Evolutionary conservation across 805 yeast species (phyloP), one percentile per base, ranked within the genome.

Genomic region (Zygoascus bituminiphila): DNA sequence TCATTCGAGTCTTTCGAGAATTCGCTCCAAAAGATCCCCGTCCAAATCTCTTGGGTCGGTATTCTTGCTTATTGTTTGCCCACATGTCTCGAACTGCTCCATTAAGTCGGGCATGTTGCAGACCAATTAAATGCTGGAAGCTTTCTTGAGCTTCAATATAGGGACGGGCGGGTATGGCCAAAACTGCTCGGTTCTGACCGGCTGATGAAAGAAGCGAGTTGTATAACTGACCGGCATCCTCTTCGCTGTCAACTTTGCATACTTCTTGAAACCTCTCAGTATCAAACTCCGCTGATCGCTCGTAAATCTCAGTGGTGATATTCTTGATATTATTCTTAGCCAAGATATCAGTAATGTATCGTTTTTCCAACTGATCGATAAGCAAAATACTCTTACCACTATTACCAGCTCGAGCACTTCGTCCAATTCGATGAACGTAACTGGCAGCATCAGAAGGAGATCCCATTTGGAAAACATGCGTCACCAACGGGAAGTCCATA

Each of bases 371-470:
- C 53, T 73, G 64, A 25, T 83, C 70, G 43, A 80, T 58, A 61
- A 78, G 81, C 50, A 84, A 63, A 14, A 78, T 65, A 4, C 96
- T 85, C 44, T 74, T 71, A 53, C 98, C 98, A 21, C 73, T 69
- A 50, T 76, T 75, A 49, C 96, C 96, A 48, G 89, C 95, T 69
- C 98, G 80, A 39, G 95, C 98, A 14, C 97, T 91, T 74, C 98
- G 82, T 51, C 98, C 98, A 61, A 91, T 82, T 66, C 95, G 82
- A 68, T 91, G 98, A 50, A 88, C 79, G 63, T 89, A 88, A 54
- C 84, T 82, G n/a, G 89, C 78, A 21, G 79, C 67, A 50, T 82
- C 86, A 42, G 74, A 67, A 52, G 93, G 86, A n/a, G 81, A 74
- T 55, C 91, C 85, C 47, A 87, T 65, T 70, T 91, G 97, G 57